phyloP scores from a whole-genome alignment of 495 filamentous ascomycete species.

The Friedmanniomyces simplex region DNA sequence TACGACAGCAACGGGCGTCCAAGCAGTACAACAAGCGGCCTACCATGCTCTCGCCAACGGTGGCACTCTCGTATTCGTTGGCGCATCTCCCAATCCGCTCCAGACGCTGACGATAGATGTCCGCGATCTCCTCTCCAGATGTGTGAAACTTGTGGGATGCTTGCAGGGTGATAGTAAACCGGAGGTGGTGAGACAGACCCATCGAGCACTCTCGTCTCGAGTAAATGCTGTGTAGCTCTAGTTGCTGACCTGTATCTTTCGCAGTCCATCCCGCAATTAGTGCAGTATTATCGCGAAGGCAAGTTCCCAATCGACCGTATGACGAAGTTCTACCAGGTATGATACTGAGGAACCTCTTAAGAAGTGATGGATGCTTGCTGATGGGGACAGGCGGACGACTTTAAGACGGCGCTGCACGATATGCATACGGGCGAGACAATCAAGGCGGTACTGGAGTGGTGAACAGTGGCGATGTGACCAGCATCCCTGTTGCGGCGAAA shows the following conservation, averaged over 20 bases:
- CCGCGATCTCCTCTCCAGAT: constrained; percentile 14
- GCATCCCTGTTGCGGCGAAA: too few species aligned
- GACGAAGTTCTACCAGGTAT: constrained; percentile 40
- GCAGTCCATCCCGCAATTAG: constrained; percentile 16
- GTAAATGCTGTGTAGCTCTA: background rate
- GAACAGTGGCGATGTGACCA: too few species aligned
- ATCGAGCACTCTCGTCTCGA: too few species aligned
- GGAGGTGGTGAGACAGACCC: background rate
- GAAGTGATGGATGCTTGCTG: background rate
- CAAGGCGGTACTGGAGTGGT: constrained; percentile 27
- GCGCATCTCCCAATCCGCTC: constrained; percentile 11
- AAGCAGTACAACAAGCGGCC: constrained; percentile 8
- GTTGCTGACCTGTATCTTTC: background rate
- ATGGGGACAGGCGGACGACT: constrained; percentile 39
- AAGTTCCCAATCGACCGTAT: constrained; percentile 26
- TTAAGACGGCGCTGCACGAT: constrained; percentile 39
- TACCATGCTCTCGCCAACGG: background rate
- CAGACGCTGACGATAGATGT: constrained; percentile 11
- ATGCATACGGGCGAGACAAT: constrained; percentile 31
- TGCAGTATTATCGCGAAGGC: constrained; percentile 25
- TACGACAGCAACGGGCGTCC: constrained; percentile 16
- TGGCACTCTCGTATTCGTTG: background rate
- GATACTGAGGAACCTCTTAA: too few species aligned
- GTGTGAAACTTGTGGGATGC: constrained; percentile 10
- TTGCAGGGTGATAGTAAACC: constrained; percentile 8